Percentiles rank a stretch among this genome's conserved stretches.
Conservation (phyloP, 2,329 filamentous ascomycete species). For the Plectosphaerella cucumerina region DNA sequence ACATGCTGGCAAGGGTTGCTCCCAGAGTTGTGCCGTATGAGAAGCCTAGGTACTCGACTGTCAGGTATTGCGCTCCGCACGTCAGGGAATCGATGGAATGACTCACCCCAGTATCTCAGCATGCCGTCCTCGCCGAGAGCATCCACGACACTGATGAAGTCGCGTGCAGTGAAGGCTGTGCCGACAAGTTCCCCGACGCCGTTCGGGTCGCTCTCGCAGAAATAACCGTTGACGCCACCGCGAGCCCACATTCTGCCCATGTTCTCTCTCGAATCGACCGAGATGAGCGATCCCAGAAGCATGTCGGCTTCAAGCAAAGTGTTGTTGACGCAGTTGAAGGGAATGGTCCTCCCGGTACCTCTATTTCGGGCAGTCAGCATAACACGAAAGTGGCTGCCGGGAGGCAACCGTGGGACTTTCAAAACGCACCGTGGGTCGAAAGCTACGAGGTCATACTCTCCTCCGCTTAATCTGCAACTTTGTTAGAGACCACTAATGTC, state of each 20-base stretch:
- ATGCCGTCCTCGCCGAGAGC: constrained; percentile 33
- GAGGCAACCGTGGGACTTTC: no score
- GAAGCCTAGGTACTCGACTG: no score
- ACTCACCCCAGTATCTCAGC: constrained; percentile 33
- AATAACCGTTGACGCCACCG: constrained; percentile 12
- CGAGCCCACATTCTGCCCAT: constrained; percentile 18
- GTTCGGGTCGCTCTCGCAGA: constrained; percentile 15
- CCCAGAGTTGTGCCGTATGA: constrained; percentile 35
- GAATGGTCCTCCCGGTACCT: constrained; percentile 20
- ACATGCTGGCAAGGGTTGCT: constrained; percentile 33
- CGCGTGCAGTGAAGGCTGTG: constrained; percentile 37
- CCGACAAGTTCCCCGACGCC: constrained; percentile 29
- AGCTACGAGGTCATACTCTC: constrained; percentile 19
- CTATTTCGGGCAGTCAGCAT: constrained; percentile 7
- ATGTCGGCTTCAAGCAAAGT: neutral
- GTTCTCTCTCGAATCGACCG: constrained; percentile 3
- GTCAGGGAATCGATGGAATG: neutral
- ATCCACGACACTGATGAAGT: constrained; percentile 37
- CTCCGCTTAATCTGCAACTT: constrained; percentile 15
- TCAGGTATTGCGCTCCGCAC: neutral
- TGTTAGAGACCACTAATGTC: neutral
- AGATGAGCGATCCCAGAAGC: neutral
- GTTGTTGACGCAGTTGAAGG: constrained; percentile 17
- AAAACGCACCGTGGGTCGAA: constrained; percentile 20
- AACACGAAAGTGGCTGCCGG: neutral